A percentile compares a stretch with the other conserved stretches of the same genome.
phyloP scores from a whole-genome alignment of 2,329 filamentous ascomycete genomes.

The Colletotrichum sp. region DNA sequence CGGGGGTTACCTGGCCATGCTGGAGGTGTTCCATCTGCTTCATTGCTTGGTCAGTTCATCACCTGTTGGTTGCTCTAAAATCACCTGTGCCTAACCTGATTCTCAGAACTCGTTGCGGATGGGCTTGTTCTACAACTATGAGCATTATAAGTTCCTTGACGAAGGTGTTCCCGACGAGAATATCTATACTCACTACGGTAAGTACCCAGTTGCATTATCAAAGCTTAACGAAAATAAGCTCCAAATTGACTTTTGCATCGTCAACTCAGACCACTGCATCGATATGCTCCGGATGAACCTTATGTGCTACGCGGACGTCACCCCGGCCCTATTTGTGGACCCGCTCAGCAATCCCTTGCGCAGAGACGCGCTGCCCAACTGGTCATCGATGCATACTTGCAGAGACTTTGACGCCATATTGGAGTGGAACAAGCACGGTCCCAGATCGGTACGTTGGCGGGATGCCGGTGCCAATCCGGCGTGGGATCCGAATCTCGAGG shows the following conservation, averaged over 20 bases:
- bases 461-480: slow-evolving; percentile 10
- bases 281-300: slow-evolving; percentile 14
- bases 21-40: slow-evolving; percentile 7
- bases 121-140: slow-evolving; percentile 1
- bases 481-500: slow-evolving; percentile 1
- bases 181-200: slow-evolving; percentile 3
- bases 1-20: slow-evolving; percentile 7
- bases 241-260: background rate
- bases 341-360: background rate
- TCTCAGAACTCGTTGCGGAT: slow-evolving; percentile 6
- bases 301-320: slow-evolving; percentile 7
- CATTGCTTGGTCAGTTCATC: background rate
- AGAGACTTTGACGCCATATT: slow-evolving; percentile 14
- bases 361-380: slow-evolving; percentile 7
- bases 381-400: slow-evolving; percentile 15
- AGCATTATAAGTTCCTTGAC: slow-evolving; percentile 4
- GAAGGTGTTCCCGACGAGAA: slow-evolving; percentile 12
- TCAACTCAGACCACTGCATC: background rate
- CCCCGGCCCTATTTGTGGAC: slow-evolving; percentile 12
- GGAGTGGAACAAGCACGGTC: slow-evolving; percentile 12
- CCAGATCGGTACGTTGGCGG: slow-evolving; percentile 13
- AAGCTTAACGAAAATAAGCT: background rate
- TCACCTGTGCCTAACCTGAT: background rate
- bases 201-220: background rate
- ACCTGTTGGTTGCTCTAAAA: accelerated